Evolutionary conservation across 805 yeast genomes (phyloP).

Genomic region (Ogataea polymorpha): DNA sequence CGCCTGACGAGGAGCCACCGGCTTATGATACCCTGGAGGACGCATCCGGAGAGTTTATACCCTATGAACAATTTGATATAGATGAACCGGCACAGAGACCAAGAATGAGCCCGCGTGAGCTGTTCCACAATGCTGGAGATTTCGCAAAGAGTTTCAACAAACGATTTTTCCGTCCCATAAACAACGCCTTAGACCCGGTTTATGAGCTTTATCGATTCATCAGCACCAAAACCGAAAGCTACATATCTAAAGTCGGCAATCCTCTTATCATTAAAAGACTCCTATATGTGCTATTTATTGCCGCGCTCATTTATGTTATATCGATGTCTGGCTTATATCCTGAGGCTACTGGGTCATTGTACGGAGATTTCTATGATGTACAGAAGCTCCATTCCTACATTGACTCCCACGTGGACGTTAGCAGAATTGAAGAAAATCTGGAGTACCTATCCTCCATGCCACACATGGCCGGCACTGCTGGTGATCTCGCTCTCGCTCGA

Average conservation of each 20-base stretch:
- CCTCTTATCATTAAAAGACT: slow-evolving; percentile 80
- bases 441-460: slow-evolving; percentile 79
- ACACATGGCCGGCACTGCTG: slow-evolving; percentile 84
- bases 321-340: slow-evolving; percentile 57
- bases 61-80: slow-evolving; percentile 43
- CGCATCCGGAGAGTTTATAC: slow-evolving; percentile 26
- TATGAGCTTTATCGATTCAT: slow-evolving; percentile 44
- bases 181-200: slow-evolving; percentile 48
- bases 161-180: slow-evolving; percentile 40
- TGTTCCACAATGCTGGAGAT: slow-evolving; percentile 38
- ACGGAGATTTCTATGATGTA: slow-evolving; percentile 65
- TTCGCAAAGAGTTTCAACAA: slow-evolving; percentile 37
- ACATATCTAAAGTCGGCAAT: slow-evolving; percentile 69
- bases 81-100: slow-evolving; percentile 33
- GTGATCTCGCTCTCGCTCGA: slow-evolving; percentile 69
- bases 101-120: slow-evolving; percentile 18
- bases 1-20: slow-evolving; percentile 23
- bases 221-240: slow-evolving; percentile 49
- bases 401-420: slow-evolving; percentile 48
- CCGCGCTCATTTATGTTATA: slow-evolving; percentile 54
- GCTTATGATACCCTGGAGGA: slow-evolving; percentile 17
- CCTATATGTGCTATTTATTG: slow-evolving; percentile 63
- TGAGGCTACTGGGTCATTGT: slow-evolving; percentile 34
- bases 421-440: slow-evolving; percentile 58
- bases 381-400: slow-evolving; percentile 48